A percentile compares a stretch with the other conserved stretches of the same genome.
These are phyloP conservation scores for Sugiyamaella lignohabitans DNA, from an alignment of 805 yeast genomes.

Conservation along the genomic window DNA sequence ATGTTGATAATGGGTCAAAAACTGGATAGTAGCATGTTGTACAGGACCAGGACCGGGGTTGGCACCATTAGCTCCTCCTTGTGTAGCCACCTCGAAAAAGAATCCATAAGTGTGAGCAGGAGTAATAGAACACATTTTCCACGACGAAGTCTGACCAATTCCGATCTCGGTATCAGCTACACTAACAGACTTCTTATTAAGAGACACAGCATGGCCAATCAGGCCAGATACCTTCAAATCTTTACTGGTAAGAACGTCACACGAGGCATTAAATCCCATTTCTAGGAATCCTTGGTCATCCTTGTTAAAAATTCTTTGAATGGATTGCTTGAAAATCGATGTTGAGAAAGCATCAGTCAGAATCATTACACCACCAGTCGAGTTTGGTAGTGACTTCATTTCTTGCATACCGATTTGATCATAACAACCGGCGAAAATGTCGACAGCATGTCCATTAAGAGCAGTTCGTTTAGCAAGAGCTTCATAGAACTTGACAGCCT, in stretches of 20 bases:
- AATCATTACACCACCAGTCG: constrained; percentile 84
- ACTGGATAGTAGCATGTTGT: constrained; percentile 54
- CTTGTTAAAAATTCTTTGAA: constrained; percentile 76
- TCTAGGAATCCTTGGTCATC: constrained; percentile 81
- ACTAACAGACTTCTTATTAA: constrained; percentile 49
- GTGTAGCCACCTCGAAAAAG: constrained; percentile 69
- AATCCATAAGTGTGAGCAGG: constrained; percentile 86
- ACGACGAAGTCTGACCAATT: constrained; percentile 83
- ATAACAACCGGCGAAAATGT: constrained; percentile 89
- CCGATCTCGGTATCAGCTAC: constrained; percentile 93
- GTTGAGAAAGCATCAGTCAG: constrained; percentile 92
- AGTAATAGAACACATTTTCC: constrained; percentile 77
- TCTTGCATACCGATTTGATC: constrained; percentile 95
- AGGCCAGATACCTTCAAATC: constrained; percentile 88
- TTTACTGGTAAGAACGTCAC: constrained; percentile 71
- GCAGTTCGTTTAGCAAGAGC: constrained; percentile 66
- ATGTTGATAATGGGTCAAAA: constrained; percentile 88
- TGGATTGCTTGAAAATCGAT: constrained; percentile 86
- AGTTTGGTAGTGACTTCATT: constrained; percentile 77
- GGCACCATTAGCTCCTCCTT: constrained; percentile 12
- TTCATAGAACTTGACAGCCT: constrained; percentile 78
- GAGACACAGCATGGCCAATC: constrained; percentile 85
- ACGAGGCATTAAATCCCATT: constrained; percentile 84
- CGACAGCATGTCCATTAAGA: constrained; percentile 70
- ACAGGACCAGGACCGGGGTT: constrained; percentile 22